These are phyloP conservation scores for Macrolepiota albuminosa DNA, from an alignment of 768 basidiomycete genomes.

Conservation along the genomic window DNA sequence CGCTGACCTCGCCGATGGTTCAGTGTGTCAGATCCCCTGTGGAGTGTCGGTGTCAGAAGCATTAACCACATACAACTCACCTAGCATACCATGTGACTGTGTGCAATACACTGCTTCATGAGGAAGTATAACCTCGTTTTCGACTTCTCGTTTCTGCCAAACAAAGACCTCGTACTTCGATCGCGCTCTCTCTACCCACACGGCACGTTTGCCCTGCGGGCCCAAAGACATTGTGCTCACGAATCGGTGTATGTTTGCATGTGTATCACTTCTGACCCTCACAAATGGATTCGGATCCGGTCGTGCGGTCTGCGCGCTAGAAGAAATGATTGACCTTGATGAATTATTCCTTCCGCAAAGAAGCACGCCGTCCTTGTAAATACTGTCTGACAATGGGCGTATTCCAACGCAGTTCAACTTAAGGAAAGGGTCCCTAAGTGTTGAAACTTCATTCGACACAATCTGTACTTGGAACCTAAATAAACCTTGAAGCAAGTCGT, in stretches of 20 bases:
- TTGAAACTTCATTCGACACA: slow-evolving; percentile 4
- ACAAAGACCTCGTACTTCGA: slow-evolving; percentile 42
- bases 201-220: slow-evolving; percentile 42
- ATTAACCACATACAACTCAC: slow-evolving; percentile 16
- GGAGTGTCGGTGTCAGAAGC: not conserved
- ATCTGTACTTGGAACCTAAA: slow-evolving; percentile 41
- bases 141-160: slow-evolving; percentile 24
- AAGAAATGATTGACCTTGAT: not conserved
- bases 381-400: slow-evolving; percentile 33
- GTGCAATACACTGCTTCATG: slow-evolving; percentile 25
- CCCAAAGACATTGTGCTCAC: slow-evolving; percentile 46
- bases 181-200: slow-evolving; percentile 51
- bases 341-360: slow-evolving; percentile 1
- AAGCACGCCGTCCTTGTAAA: slow-evolving; percentile 6
- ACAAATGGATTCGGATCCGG: not conserved
- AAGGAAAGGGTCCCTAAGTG: slow-evolving; percentile 20
- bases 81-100: slow-evolving; percentile 36
- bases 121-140: slow-evolving; percentile 19
- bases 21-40: slow-evolving; percentile 43
- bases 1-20: slow-evolving; percentile 40
- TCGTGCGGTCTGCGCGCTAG: not conserved
- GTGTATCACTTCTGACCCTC: not conserved
- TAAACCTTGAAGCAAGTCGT: slow-evolving; percentile 44
- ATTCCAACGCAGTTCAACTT: slow-evolving; percentile 39
- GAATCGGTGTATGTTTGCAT: slow-evolving; percentile 31